phyloP scores from a whole-genome alignment of 192 early-diverging fungal species.

The Rhizophagus clarus region DNA sequence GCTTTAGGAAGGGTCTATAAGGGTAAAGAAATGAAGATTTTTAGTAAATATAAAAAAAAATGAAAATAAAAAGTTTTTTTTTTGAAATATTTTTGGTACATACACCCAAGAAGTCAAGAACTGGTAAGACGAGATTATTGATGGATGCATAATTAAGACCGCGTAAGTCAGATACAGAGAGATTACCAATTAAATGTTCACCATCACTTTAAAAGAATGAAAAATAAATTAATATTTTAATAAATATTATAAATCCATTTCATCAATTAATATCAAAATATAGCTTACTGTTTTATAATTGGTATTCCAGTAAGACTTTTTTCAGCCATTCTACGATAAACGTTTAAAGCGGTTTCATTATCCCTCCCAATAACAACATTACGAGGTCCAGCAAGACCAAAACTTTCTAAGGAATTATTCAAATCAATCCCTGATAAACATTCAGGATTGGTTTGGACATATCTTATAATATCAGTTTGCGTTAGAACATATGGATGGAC shows the following conservation, averaged over 20 bases:
- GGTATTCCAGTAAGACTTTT: slow-evolving; percentile 58
- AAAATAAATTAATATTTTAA: not conserved
- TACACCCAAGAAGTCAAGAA: slow-evolving; percentile 58
- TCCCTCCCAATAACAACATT: slow-evolving; percentile 43
- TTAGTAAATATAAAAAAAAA: not conserved
- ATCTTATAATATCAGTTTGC: slow-evolving; percentile 63
- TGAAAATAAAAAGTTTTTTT: not conserved
- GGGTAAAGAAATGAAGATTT: no score
- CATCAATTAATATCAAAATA: not conserved
- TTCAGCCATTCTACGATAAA: slow-evolving; percentile 54
- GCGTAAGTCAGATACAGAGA: slow-evolving; percentile 55
- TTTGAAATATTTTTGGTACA: not conserved
- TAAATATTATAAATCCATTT: not conserved
- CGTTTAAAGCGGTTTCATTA: slow-evolving; percentile 50
- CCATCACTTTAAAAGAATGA: slow-evolving; percentile 10
- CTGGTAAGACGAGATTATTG: slow-evolving; percentile 44
- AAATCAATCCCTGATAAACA: slow-evolving; percentile 42
- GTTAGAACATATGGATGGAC: slow-evolving; percentile 52
- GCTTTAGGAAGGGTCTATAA: slow-evolving; percentile 8
- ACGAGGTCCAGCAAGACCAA: slow-evolving; percentile 31
- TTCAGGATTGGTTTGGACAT: slow-evolving; percentile 48
- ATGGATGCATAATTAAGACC: slow-evolving; percentile 49
- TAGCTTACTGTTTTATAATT: slow-evolving; percentile 50
- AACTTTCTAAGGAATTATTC: slow-evolving; percentile 37
- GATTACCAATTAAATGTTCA: slow-evolving; percentile 44